Evolutionary conservation across 2,329 filamentous ascomycete species (phyloP).

Genomic region (Myriosclerotinia curreyana): DNA sequence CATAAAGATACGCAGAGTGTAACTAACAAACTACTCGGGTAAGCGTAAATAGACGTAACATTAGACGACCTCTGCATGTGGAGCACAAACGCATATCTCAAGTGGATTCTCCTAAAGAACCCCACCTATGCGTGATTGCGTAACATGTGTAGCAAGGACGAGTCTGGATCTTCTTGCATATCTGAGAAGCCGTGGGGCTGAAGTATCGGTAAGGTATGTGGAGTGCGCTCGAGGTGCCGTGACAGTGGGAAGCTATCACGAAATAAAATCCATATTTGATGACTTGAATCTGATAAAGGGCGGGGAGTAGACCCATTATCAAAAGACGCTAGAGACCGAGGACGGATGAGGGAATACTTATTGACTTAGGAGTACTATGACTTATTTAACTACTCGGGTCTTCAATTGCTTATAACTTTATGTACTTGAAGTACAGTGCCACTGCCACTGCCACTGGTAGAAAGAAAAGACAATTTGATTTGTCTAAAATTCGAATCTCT

Average conservation of each 20-base stretch:
- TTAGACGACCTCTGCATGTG: background rate
- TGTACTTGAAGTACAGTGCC: background rate
- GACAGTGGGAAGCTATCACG: background rate
- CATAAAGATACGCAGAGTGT: background rate
- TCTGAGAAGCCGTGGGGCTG: background rate
- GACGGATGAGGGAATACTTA: background rate
- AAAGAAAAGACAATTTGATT: background rate
- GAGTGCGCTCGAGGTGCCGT: background rate
- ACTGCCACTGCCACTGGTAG: too few relatives aligned
- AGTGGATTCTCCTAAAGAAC: background rate
- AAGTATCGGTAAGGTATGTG: background rate
- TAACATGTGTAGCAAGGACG: background rate
- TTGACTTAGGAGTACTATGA: too few relatives aligned
- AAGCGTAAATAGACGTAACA: background rate
- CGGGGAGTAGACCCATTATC: background rate
- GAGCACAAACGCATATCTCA: background rate
- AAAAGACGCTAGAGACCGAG: slow-evolving; percentile 12
- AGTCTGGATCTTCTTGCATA: slow-evolving; percentile 4
- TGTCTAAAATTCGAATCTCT: slow-evolving; percentile 4
- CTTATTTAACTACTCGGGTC: background rate
- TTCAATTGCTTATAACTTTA: background rate
- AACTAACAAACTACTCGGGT: background rate
- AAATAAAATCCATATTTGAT: slow-evolving; percentile 3
- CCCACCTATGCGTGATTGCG: slow-evolving; percentile 2
- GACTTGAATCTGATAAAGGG: slow-evolving; percentile 4